Evolutionary conservation across 345 rosid genomes (phyloP).

Genomic region (Raphanus raphanistrum): DNA sequence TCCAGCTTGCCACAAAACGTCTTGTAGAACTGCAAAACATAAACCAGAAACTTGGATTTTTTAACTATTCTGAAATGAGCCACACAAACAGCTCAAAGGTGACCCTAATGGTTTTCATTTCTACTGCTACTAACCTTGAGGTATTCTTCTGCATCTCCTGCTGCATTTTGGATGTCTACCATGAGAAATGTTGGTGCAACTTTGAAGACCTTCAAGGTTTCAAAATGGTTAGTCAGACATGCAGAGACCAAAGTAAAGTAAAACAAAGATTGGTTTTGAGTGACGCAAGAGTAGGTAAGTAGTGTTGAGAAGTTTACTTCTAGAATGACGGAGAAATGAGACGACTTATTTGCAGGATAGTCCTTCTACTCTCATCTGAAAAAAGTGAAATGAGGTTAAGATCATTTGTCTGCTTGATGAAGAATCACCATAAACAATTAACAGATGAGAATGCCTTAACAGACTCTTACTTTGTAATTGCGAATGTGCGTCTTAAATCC

Average conservation of each 20-base stretch:
- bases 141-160: slow-evolving; percentile 55
- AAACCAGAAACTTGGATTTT: not conserved
- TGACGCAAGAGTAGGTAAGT: not conserved
- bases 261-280: not conserved
- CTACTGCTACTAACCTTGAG: slow-evolving; percentile 60
- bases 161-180: slow-evolving; percentile 85
- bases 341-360: slow-evolving; percentile 62
- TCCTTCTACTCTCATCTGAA: slow-evolving; percentile 98
- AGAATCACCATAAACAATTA: not conserved
- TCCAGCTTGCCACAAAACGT: slow-evolving; percentile 81
- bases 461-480: slow-evolving; percentile 67
- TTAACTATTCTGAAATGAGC: slow-evolving; percentile 3
- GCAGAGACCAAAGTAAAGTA: not conserved
- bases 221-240: not conserved
- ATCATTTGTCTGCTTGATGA: not conserved
- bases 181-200: slow-evolving; percentile 83
- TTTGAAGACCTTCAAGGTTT: slow-evolving; percentile 65
- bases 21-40: slow-evolving; percentile 76
- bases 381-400: not conserved
- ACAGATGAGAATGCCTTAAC: not conserved
- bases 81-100: slow-evolving; percentile 1
- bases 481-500: slow-evolving; percentile 96
- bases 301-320: slow-evolving; percentile 50
- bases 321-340: slow-evolving; percentile 74
- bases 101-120: not conserved